A percentile compares a stretch with the other conserved stretches of the same genome.
These are phyloP conservation scores for Phytomonas sp. DNA, from an alignment of 208 protist genomes.

Conservation along the genomic window DNA sequence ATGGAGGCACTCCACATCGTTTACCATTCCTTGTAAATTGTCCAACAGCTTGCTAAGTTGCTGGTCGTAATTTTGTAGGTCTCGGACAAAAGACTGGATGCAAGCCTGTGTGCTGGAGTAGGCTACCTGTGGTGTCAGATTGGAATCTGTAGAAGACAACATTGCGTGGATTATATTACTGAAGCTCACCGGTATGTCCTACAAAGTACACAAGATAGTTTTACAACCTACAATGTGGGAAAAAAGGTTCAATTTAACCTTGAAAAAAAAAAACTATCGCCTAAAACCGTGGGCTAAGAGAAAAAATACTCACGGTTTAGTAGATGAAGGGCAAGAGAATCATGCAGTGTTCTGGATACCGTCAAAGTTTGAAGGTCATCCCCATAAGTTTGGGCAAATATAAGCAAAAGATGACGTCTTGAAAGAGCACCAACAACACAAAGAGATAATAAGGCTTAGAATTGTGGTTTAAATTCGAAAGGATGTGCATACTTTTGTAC, in stretches of 20 bases:
- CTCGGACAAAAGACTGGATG: constrained; percentile 22
- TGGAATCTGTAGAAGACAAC: constrained; percentile 13
- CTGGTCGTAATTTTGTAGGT: constrained; percentile 39
- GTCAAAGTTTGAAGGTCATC: background rate
- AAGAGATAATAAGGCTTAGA: background rate
- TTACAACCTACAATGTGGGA: background rate
- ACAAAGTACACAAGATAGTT: background rate
- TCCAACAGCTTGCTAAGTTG: constrained; percentile 34
- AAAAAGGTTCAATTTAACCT: constrained; percentile 6
- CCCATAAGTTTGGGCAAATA: background rate
- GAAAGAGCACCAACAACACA: background rate
- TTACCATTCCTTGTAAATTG: constrained; percentile 26
- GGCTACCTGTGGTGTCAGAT: constrained; percentile 27
- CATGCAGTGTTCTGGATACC: background rate
- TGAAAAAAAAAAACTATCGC: background rate
- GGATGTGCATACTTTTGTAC: background rate
- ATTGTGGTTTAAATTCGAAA: background rate
- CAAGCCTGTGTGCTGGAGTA: constrained; percentile 38
- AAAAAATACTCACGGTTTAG: background rate
- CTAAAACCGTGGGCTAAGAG: background rate
- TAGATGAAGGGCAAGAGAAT: background rate
- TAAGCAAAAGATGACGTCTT: background rate
- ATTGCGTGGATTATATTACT: constrained; percentile 2
- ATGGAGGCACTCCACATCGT: constrained; percentile 35
- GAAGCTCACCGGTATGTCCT: background rate